These are phyloP conservation scores for Lepiota subincarnata DNA, from an alignment of 768 basidiomycete species.

Conservation along the genomic window DNA sequence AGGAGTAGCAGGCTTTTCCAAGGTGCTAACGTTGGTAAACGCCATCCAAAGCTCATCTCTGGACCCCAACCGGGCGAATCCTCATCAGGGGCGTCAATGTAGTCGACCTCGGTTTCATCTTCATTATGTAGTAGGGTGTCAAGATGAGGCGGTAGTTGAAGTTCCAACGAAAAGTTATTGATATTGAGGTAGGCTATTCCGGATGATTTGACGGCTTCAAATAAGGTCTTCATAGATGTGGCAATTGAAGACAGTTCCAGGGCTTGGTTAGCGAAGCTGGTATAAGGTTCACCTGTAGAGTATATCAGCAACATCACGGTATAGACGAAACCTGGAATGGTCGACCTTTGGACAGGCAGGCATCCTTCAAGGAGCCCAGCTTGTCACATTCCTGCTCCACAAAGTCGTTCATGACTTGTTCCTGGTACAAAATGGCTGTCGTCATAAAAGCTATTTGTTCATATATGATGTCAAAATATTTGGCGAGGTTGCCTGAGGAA, in stretches of 20 bases:
- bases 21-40: slow-evolving; percentile 68
- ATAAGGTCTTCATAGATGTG: slow-evolving; percentile 74
- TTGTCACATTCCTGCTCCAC: slow-evolving; percentile 78
- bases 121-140: slow-evolving; percentile 66
- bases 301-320: not conserved
- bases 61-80: slow-evolving; percentile 57
- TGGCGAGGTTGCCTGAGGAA: slow-evolving; percentile 71
- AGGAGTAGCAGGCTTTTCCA: slow-evolving; percentile 90
- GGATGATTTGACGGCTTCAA: slow-evolving; percentile 71
- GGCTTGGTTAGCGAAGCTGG: slow-evolving; percentile 52
- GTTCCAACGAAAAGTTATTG: slow-evolving; percentile 73
- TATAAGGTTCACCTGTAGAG: slow-evolving; percentile 53
- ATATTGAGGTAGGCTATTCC: slow-evolving; percentile 77
- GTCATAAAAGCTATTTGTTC: slow-evolving; percentile 85
- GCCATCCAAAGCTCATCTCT: slow-evolving; percentile 70
- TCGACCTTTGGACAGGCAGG: slow-evolving; percentile 60
- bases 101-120: slow-evolving; percentile 53
- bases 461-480: slow-evolving; percentile 85
- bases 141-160: slow-evolving; percentile 82
- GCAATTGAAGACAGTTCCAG: slow-evolving; percentile 69
- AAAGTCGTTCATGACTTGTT: slow-evolving; percentile 84
- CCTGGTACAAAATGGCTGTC: slow-evolving; percentile 88
- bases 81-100: slow-evolving; percentile 46
- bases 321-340: not conserved
- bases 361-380: slow-evolving; percentile 68